A percentile compares a stretch with the other conserved stretches of the same genome.
phyloP scores from a whole-genome alignment of 495 filamentous ascomycete genomes.

The Stereocaulon alpinum region DNA sequence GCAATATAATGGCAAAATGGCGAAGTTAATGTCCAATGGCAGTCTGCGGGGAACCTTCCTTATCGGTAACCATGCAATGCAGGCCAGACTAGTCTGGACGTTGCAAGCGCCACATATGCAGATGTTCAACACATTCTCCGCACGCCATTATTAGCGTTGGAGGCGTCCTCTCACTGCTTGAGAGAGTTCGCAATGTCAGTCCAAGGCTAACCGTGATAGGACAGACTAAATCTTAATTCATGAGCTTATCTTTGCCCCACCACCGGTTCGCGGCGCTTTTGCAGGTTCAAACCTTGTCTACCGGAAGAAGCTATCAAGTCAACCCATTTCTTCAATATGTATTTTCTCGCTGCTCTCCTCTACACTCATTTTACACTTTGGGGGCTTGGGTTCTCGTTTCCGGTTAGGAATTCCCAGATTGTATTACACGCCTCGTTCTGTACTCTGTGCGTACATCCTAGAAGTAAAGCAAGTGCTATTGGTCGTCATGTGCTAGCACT shows the following conservation, averaged over 20 bases:
- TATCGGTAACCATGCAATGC: background rate
- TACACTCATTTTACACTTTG: background rate
- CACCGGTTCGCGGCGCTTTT: background rate
- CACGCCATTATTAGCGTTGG: background rate
- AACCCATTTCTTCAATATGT: background rate
- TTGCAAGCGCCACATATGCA: background rate
- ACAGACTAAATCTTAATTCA: background rate
- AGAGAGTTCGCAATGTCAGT: background rate
- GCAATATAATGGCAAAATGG: background rate
- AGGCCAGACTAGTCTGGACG: background rate
- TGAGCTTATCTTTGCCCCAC: conserved; percentile 9
- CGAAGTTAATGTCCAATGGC: background rate
- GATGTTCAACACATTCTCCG: background rate
- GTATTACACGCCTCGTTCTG: no score
- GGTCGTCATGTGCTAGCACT: background rate
- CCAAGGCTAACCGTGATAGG: background rate
- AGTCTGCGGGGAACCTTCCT: background rate
- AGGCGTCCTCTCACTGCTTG: background rate
- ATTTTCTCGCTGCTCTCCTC: background rate
- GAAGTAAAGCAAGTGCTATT: background rate
- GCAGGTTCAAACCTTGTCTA: background rate
- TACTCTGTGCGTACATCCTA: no score
- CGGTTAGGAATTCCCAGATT: background rate
- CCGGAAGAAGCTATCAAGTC: background rate
- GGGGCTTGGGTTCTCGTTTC: no score